Evolutionary conservation across 225 moss, liverwort and hornwort species (phyloP), one percentile per base, ranked within the genome.

Genomic region (Pseudisothecium myosuroides): DNA sequence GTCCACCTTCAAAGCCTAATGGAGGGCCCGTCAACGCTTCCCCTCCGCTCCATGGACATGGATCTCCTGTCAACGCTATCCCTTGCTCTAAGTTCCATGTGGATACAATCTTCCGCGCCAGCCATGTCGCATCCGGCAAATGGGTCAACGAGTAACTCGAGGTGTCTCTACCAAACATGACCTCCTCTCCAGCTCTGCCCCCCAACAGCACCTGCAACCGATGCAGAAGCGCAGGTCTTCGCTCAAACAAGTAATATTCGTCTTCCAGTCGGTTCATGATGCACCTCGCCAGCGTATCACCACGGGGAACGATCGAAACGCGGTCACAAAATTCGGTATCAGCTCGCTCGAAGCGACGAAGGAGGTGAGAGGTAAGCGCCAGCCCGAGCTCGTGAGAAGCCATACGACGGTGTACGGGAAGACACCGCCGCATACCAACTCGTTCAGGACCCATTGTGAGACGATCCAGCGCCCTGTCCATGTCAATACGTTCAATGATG

Each of bases 101-200:
- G 69, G 98, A 96, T 17, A 99, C 94, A 78, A 99, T 94, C 95
- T 99, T 99, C 31, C 98, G 95, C 50, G 98, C 98, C 54, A 99
- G 96, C 98, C 98, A 99, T 23, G 98, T 94, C 43, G 98, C 98
- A 81, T 97, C 98, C 34, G 98, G 96, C 85, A 99, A 93, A 91
- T 97, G 94, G n/a, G 93, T 95, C 86, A 92, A 60, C 20, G 98
- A 99, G 83, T 95, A 97, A 82, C 93, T 95, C 71, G 98, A 99
- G 14, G 98, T 99, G 52, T 99, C 95, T 58, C 95, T 94, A 32
- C 97, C 98, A 76, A 92, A 97, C 92, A 99, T 95, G 89, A 99
- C 97, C 94, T 99, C 98, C 90, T 99, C 98, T 28, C 96, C 98
- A 20, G 97, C 98, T 90, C 98, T 89, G 76, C 98, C 98, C n/a